Evolutionary conservation across 1,139 yeast genomes (phyloP).

Genomic region (Blastobotrys elegans): DNA sequence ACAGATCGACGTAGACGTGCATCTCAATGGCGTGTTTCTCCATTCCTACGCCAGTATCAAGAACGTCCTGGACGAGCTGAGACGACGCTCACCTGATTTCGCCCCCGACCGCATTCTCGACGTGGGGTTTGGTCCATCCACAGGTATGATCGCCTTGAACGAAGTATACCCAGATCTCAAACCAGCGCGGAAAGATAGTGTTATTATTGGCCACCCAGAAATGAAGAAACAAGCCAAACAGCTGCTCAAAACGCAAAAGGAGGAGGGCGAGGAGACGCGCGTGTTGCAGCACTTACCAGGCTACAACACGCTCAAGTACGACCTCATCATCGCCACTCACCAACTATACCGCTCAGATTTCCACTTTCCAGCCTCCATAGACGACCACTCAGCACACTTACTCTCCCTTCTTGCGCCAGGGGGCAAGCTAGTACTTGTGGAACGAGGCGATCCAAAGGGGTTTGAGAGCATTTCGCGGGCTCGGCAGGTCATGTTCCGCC

Average conservation of each 20-base stretch:
- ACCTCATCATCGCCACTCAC: constrained; percentile 80
- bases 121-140: constrained; percentile 88
- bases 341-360: constrained; percentile 57
- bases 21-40: constrained; percentile 75
- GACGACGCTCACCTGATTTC: constrained; percentile 50
- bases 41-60: constrained; percentile 74
- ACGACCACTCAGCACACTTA: constrained; percentile 57
- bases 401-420: constrained; percentile 62
- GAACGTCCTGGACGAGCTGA: constrained; percentile 65
- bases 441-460: constrained; percentile 87
- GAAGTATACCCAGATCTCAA: constrained; percentile 59
- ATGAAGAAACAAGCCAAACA: constrained; percentile 81
- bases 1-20: constrained; percentile 69
- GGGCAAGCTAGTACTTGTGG: constrained; percentile 74
- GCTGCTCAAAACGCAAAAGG: constrained; percentile 59
- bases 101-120: constrained; percentile 66
- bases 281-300: constrained; percentile 22
- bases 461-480: constrained; percentile 88
- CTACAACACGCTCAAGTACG: constrained; percentile 42
- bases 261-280: constrained; percentile 21
- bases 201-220: constrained; percentile 62
- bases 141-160: constrained; percentile 84
- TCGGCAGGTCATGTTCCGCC: constrained; percentile 80
- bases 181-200: constrained; percentile 61
- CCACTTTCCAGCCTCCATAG: constrained; percentile 66